Evolutionary conservation across 768 basidiomycete species (phyloP), one percentile per base, ranked within the genome.

Genomic region (Tulasnella sp.): DNA sequence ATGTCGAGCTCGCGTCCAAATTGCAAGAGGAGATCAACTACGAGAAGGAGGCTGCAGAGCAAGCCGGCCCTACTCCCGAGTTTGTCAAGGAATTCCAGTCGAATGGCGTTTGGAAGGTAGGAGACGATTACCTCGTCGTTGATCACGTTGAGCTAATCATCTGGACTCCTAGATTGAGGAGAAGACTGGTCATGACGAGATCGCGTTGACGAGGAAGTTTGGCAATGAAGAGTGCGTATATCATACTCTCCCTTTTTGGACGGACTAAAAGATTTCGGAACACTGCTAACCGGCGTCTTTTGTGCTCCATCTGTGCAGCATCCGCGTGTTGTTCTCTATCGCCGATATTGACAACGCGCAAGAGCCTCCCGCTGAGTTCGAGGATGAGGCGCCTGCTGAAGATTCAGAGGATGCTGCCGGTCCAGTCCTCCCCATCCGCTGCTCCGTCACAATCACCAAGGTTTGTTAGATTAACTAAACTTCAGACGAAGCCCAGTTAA

Each of bases 301-400:
- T 26, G 49, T 7, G 47, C 21, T 41, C 45, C 48, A 7, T 7
- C 11, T 27, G 45, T 47, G 2, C 67, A 94, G 91, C 65, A 80
- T 98, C 71, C 88, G 86, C 30, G 70, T 94, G 68, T 84, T 91
- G 71, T 96, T 98, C 80, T 91, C 91, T 61, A 88, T 95, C 65
- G 85, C 88, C 42, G 94, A 97, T 71, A 77, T 95, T 54, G 82
- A 88, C 65, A 68, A 70, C 55, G 70, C 69, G 7, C 66, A 68
- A 56, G 72, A 75, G 58, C n/a, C 47, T 48, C 74, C 73, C 23
- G 56, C 66, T 13, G 63, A 67, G 26, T 59, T 49, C 7, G 60
- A 63, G 26, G 60, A 64, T 48, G 60, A 66, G 41, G 62, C 48
- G n/a, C 74, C 74, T 48, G 67, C 71, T 27, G 66, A 72, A 34